These are phyloP conservation scores for Akanthomyces lecanii DNA, from an alignment of 2,329 filamentous ascomycete species.

Conservation along the genomic window DNA sequence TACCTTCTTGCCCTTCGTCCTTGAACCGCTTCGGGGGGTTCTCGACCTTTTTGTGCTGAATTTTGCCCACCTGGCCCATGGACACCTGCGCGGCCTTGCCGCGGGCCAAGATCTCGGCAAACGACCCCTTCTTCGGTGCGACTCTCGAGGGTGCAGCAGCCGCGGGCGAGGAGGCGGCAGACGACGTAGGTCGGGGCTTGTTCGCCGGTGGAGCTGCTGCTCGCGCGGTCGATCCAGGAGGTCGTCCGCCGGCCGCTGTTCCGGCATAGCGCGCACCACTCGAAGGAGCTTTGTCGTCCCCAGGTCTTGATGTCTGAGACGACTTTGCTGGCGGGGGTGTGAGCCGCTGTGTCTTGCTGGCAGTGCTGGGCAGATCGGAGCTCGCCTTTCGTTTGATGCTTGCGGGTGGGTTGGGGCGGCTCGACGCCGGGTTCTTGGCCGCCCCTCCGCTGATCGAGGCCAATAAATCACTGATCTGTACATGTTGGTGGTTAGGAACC, in stretches of 20 bases:
- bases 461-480: constrained; percentile 50
- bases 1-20: constrained; percentile 22
- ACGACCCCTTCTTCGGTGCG: constrained; percentile 67
- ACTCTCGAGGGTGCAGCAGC: constrained; percentile 40
- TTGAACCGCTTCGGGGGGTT: constrained; percentile 24
- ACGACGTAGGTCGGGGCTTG: constrained; percentile 21
- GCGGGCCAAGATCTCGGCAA: constrained; percentile 68
- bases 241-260: constrained; percentile 1
- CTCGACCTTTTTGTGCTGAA: constrained; percentile 68
- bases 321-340: constrained; percentile 19
- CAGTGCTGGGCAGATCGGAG: constrained; percentile 40
- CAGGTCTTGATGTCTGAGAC: constrained; percentile 13
- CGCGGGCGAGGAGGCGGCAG: constrained; percentile 22
- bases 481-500: neutral
- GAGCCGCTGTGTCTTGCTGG: constrained; percentile 39
- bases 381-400: constrained; percentile 55
- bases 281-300: neutral
- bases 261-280: neutral
- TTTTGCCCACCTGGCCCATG: constrained; percentile 62
- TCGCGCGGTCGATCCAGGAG: neutral
- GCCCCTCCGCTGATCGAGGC: constrained; percentile 58
- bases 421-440: constrained; percentile 32
- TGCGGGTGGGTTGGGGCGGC: constrained; percentile 25
- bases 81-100: constrained; percentile 61
- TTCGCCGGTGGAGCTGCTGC: neutral